Conservation (phyloP, 129 eudicot genomes). For the Tagetes patula region DNA sequence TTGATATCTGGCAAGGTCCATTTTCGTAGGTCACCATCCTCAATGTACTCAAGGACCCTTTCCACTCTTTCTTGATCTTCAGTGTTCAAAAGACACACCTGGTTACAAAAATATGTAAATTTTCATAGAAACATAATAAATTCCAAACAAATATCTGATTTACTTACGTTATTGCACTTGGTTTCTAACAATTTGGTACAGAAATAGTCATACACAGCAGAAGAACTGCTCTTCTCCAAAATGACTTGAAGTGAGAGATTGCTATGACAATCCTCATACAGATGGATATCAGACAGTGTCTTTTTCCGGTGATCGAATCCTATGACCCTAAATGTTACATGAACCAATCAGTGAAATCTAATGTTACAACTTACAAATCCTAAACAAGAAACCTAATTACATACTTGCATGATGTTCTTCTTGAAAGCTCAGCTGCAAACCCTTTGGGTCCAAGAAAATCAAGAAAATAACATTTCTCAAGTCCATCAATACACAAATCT, state of each 20-base stretch:
- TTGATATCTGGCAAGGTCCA: constrained; percentile 59
- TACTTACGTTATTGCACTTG: constrained; percentile 44
- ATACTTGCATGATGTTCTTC: constrained; percentile 61
- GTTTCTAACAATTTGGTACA: constrained; percentile 43
- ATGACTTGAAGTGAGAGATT: constrained; percentile 54
- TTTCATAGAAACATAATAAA: neutral
- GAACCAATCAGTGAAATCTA: neutral
- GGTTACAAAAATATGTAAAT: constrained; percentile 14
- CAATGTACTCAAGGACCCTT: constrained; percentile 61
- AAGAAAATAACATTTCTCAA: constrained; percentile 67
- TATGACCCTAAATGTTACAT: constrained; percentile 51
- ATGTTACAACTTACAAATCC: neutral
- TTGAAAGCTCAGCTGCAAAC: constrained; percentile 66
- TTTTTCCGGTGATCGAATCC: constrained; percentile 80
- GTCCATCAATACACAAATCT: constrained; percentile 74
- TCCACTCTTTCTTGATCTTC: constrained; percentile 63
- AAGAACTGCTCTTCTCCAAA: constrained; percentile 71
- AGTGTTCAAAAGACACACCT: constrained; percentile 50
- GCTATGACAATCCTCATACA: constrained; percentile 36
- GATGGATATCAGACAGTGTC: constrained; percentile 35
- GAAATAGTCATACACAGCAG: constrained; percentile 74
- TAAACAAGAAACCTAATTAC: constrained; percentile 29
- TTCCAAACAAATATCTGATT: neutral
- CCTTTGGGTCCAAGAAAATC: constrained; percentile 82
- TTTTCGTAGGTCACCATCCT: constrained; percentile 65